Percentiles rank a stretch among this genome's conserved stretches.
Evolutionary conservation across 2,329 filamentous ascomycete species (phyloP).

Genomic region (Dothideomycetidae sp.): DNA sequence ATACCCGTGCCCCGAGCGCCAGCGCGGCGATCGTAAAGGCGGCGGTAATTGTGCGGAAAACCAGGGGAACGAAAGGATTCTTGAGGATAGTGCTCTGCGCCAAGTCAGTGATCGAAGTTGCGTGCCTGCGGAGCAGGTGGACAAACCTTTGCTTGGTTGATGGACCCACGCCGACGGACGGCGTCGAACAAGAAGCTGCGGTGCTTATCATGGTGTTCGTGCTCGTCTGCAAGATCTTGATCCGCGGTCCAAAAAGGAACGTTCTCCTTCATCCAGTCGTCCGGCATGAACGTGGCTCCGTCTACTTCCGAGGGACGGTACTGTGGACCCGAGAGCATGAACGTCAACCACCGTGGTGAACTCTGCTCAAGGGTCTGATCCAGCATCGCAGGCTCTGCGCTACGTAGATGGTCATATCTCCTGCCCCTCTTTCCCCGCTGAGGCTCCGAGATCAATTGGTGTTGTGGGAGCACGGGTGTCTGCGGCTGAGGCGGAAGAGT

Average conservation of each 20-base stretch:
- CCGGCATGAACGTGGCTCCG: conserved; percentile 24
- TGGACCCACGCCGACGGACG: conserved; percentile 36
- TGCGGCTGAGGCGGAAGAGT: conserved; percentile 10
- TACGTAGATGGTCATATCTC: conserved; percentile 23
- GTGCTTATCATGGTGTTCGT: conserved; percentile 34
- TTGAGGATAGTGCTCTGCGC: conserved; percentile 49
- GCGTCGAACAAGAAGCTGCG: conserved; percentile 36
- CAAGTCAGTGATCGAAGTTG: conserved; percentile 3
- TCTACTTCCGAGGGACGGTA: conserved; percentile 16
- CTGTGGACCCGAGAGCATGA: conserved; percentile 25
- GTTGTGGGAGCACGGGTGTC: conserved; percentile 14
- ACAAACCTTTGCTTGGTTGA: conserved; percentile 43
- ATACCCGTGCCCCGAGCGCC: conserved; percentile 63
- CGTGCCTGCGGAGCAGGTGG: neutral
- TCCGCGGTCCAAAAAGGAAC: conserved; percentile 31
- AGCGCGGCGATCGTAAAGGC: conserved; percentile 71
- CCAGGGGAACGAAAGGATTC: conserved; percentile 71
- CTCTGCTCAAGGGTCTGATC: conserved; percentile 21
- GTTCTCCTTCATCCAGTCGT: conserved; percentile 36
- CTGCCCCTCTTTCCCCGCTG: conserved; percentile 20
- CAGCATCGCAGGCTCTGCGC: conserved; percentile 22
- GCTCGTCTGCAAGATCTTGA: conserved; percentile 43
- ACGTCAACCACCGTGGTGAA: conserved; percentile 23
- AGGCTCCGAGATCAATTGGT: conserved; percentile 14
- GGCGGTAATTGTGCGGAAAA: conserved; percentile 70